Base-by-base conservation (phyloP, 2,329 filamentous ascomycete species). In the Tolypocladium amazonense region DNA sequence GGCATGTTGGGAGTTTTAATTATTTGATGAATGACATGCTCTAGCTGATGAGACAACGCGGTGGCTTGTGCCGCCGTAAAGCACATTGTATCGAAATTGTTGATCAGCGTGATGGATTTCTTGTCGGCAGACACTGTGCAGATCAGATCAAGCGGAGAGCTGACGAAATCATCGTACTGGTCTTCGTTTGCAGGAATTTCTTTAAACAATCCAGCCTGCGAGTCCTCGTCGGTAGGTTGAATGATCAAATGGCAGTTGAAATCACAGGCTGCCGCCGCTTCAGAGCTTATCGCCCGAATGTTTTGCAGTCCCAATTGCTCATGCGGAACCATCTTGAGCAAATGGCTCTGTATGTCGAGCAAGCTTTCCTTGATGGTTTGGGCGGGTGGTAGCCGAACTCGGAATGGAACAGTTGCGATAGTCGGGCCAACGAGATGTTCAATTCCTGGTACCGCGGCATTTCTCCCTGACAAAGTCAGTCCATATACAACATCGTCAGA, bases 341-440 rank as follows among this genome's bases (percentile, higher is more conserved):
- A 41, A 12, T 30, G 45, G 6, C 52, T 55, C 53, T 62, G 61
- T 18, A 60, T 55, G 12, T 58, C 56, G 2, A 57, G 45, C 45
- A 59, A 15, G 35, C 47, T 41, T 15, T 58, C 33, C 14, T 38
- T 52, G n/a, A 58, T 56, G 12, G 52, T 41, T 37, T 54, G 33
- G 1, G 54, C 11, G 20, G 59, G 47, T 4, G 30, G 15, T n/a
- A 59, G 35, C 9, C n/a, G 50, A 5, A 62, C 38, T 7, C 59
- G 61, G 35, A 63, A 59, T 1, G 59, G 61, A 2, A 64, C 41
- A 0, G 62, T 64, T 7, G 57, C 58, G n/a, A 64, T 77, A 63
- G 47, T 78, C 66, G 60, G 62, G 18, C 61, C 62, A 12, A 54
- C 37, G 12, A 64, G 50, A 4, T 50, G 23, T 15, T 57, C 59